Evolutionary conservation across 2,329 filamentous ascomycete species (phyloP).

Genomic region (Colletotrichum musae): DNA sequence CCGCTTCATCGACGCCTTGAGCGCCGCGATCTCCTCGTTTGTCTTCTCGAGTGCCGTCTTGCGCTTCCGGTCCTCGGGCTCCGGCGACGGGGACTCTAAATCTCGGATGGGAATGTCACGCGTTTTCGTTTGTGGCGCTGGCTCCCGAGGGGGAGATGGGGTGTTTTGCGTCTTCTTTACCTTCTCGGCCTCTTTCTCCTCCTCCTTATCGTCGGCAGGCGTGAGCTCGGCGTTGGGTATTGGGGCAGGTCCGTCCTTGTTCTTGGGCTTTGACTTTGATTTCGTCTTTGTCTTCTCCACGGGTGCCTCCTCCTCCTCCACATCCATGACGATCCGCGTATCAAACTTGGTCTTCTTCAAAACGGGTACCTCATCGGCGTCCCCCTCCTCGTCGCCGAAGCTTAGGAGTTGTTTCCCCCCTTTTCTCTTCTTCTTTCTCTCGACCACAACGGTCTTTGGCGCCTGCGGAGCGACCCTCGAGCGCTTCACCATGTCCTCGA

Average conservation of each 20-base stretch:
- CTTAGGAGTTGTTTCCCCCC: constrained; percentile 83
- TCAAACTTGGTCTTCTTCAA: constrained; percentile 86
- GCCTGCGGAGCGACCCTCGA: constrained; percentile 68
- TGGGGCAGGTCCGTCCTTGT: constrained; percentile 20
- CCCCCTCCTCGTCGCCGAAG: constrained; percentile 81
- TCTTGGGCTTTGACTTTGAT: constrained; percentile 50
- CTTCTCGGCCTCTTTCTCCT: no score
- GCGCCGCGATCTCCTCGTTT: constrained; percentile 84
- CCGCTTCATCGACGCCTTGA: constrained; percentile 87
- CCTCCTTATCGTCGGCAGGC: constrained; percentile 32
- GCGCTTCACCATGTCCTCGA: constrained; percentile 83
- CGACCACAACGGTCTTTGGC: constrained; percentile 59
- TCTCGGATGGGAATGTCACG: constrained; percentile 22
- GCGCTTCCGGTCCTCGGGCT: constrained; percentile 50
- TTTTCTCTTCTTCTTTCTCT: constrained; percentile 79
- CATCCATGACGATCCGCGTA: constrained; percentile 77
- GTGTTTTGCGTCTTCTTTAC: constrained; percentile 38
- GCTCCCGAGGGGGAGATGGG: constrained; percentile 46
- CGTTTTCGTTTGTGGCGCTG: constrained; percentile 22
- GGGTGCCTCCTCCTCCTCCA: constrained; percentile 57
- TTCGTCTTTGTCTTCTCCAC: constrained; percentile 50
- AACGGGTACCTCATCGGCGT: constrained; percentile 68
- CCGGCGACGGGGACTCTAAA: constrained; percentile 51
- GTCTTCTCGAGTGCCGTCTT: constrained; percentile 76
- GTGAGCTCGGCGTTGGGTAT: constrained; percentile 1